A percentile compares a stretch with the other conserved stretches of the same genome.
phyloP scores from a whole-genome alignment of 768 basidiomycete species.

The Exsudoporus frostii region DNA sequence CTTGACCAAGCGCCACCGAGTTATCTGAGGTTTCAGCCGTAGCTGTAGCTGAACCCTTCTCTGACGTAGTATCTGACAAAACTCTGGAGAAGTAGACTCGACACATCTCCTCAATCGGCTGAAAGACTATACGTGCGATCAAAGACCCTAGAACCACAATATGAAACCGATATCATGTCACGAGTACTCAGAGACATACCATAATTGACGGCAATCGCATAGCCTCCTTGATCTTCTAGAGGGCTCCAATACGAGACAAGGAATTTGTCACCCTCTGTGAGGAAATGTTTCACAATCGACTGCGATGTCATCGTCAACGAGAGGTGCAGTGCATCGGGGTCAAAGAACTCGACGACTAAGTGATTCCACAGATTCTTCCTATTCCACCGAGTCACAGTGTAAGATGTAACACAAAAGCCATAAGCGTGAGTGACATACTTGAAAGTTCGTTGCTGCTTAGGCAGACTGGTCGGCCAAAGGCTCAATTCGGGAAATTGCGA shows the following conservation, averaged over 20 bases:
- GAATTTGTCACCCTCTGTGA: constrained; percentile 95
- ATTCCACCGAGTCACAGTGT: background rate
- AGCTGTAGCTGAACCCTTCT: background rate
- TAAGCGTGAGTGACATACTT: constrained; percentile 16
- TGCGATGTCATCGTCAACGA: constrained; percentile 85
- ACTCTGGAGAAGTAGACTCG: constrained; percentile 84
- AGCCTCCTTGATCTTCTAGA: constrained; percentile 87
- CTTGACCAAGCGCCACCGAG: constrained; percentile 31
- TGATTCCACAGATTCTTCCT: constrained; percentile 6
- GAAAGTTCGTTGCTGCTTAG: constrained; percentile 12
- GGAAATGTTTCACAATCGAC: constrained; percentile 87
- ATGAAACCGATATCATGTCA: background rate
- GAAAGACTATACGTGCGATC: constrained; percentile 88
- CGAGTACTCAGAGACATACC: constrained; percentile 45
- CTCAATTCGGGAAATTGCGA: constrained; percentile 35
- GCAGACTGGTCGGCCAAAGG: constrained; percentile 33
- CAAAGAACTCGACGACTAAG: constrained; percentile 36
- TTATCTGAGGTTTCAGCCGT: background rate
- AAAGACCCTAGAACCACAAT: constrained; percentile 65
- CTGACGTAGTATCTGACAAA: constrained; percentile 32
- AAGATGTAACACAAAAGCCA: background rate
- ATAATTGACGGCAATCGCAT: constrained; percentile 94
- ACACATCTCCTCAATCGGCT: constrained; percentile 91
- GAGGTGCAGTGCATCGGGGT: constrained; percentile 50
- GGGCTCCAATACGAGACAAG: constrained; percentile 82